Conservation (phyloP, 2,329 filamentous ascomycete genomes). For the Fusarium duplospermum region DNA sequence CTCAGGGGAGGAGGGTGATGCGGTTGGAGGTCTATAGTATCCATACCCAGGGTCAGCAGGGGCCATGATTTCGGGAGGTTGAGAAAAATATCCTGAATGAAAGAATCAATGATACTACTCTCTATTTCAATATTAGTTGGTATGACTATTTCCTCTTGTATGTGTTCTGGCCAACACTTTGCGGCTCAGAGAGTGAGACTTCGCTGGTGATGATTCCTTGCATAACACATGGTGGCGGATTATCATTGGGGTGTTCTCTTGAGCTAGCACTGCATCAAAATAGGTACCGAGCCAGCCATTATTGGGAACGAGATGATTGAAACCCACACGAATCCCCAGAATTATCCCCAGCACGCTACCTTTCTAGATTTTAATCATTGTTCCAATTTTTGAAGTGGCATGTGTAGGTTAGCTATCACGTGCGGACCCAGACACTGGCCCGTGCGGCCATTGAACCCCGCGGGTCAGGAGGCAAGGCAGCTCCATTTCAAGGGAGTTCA, state of each 20-base stretch:
- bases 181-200: neutral
- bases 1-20: too few species aligned
- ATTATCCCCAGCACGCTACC: neutral
- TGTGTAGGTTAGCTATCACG: constrained; percentile 27
- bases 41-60: too few species aligned
- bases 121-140: too few species aligned
- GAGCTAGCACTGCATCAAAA: neutral
- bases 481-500: constrained; percentile 21
- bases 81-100: too few species aligned
- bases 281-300: neutral
- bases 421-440: constrained; percentile 18
- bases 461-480: constrained; percentile 39
- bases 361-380: neutral
- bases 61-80: too few species aligned
- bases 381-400: neutral
- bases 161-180: neutral
- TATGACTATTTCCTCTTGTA: neutral
- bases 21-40: too few species aligned
- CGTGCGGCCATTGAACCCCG: constrained; percentile 40
- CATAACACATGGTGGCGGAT: neutral
- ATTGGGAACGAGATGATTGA: neutral
- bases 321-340: neutral
- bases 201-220: neutral
- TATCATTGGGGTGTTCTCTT: neutral
- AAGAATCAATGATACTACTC: too few species aligned